Percentiles rank a stretch among this genome's conserved stretches.
phyloP scores from a whole-genome alignment of 306 rosid species.

The Medicago ruthenica region DNA sequence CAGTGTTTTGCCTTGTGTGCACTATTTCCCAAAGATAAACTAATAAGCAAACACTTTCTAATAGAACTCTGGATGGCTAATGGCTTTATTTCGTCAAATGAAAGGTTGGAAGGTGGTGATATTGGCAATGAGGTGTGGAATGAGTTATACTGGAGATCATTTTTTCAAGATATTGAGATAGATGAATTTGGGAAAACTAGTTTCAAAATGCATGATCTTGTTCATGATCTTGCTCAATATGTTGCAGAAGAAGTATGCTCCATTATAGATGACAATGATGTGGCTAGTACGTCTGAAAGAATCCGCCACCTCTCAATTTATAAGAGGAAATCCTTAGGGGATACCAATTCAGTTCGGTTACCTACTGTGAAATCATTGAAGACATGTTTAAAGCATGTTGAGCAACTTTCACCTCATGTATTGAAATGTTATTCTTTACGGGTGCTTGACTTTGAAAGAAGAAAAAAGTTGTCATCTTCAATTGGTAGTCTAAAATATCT shows the following conservation, averaged over 20 bases:
- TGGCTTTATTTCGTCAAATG: conserved; percentile 27
- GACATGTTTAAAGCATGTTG: neutral
- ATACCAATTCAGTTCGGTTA: too few relatives aligned
- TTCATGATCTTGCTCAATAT: conserved; percentile 39
- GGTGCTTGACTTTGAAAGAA: accelerated
- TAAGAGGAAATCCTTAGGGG: accelerated
- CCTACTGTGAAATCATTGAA: neutral
- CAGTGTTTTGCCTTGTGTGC: conserved; percentile 35
- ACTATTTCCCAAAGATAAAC: conserved; percentile 5
- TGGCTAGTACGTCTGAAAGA: neutral
- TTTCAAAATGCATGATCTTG: conserved; percentile 40
- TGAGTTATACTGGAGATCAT: conserved; percentile 38
- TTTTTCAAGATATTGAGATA: conserved; percentile 31
- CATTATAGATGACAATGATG: neutral
- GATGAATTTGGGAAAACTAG: neutral
- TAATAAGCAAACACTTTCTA: neutral
- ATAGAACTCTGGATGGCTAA: conserved; percentile 36
- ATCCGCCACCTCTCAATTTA: conserved; percentile 4
- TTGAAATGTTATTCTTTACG: conserved; percentile 20
- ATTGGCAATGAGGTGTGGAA: conserved; percentile 32
- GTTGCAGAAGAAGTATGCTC: neutral
- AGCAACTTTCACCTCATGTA: neutral
- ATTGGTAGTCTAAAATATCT: conserved; percentile 17
- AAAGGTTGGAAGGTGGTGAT: conserved; percentile 15
- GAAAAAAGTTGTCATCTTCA: neutral